Evolutionary conservation across 306 rosid genomes (phyloP).

Genomic region (Glycyrrhiza uralensis): DNA sequence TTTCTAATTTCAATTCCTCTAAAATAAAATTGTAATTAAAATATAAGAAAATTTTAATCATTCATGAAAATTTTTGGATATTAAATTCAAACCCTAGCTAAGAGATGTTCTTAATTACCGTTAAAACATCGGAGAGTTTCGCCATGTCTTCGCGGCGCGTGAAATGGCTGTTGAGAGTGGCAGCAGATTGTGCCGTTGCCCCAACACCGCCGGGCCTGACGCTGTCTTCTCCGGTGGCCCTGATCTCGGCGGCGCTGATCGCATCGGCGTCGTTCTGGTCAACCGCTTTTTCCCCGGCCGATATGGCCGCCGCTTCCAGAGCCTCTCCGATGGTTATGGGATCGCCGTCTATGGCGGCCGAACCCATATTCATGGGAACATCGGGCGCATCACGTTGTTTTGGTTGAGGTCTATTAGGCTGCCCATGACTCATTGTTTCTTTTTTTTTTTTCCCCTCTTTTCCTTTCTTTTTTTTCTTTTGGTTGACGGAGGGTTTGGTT

Average conservation of each 20-base stretch:
- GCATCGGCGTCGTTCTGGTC: constrained; percentile 33
- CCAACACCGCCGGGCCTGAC: constrained; percentile 2
- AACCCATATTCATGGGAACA: constrained; percentile 14
- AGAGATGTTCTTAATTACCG: not conserved
- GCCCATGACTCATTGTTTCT: constrained; percentile 26
- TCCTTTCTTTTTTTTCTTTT: too few relatives aligned
- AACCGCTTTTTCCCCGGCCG: constrained; percentile 26
- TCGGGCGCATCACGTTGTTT: not conserved
- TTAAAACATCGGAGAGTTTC: constrained; percentile 27
- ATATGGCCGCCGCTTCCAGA: constrained; percentile 21
- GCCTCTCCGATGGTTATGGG: constrained; percentile 37
- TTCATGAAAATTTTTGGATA: not conserved
- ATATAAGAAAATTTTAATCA: too few relatives aligned
- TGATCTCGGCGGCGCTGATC: constrained; percentile 12
- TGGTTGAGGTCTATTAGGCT: not conserved
- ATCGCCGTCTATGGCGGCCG: constrained; percentile 25
- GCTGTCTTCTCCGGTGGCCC: constrained; percentile 25
- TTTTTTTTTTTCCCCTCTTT: not conserved
- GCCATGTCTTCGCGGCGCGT: constrained; percentile 22
- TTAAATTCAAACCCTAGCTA: not conserved
- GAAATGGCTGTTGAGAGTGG: constrained; percentile 7
- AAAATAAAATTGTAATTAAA: too few relatives aligned
- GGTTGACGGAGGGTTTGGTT: too few relatives aligned
- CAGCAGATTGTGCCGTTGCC: constrained; percentile 12
- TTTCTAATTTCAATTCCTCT: too few relatives aligned